phyloP scores from a whole-genome alignment of 208 protist genomes.

The Herpetomonas samuelpessoai region DNA sequence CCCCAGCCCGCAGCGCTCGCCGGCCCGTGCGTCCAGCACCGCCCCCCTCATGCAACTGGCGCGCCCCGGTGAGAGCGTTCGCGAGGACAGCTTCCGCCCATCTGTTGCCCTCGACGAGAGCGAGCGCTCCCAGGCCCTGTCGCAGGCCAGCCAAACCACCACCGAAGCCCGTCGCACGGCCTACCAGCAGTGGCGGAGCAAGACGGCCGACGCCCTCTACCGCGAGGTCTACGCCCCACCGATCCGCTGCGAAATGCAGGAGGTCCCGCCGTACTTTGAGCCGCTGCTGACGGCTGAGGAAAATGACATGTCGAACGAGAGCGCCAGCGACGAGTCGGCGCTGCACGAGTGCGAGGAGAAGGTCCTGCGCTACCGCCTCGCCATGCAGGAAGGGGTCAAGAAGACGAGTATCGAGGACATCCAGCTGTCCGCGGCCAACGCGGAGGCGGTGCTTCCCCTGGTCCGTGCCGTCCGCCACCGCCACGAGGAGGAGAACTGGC shows the following conservation, averaged over 20 bases:
- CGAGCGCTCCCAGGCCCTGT: not conserved
- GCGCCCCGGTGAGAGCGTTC: not conserved
- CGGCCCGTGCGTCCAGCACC: no score
- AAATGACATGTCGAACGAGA: constrained; percentile 1
- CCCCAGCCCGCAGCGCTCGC: not conserved
- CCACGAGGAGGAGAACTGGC: constrained; percentile 15
- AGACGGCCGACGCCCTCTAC: not conserved
- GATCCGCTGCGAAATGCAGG: constrained; percentile 6
- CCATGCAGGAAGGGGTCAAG: not conserved
- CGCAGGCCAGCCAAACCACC: not conserved
- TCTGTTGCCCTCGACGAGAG: not conserved
- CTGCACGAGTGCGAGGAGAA: not conserved
- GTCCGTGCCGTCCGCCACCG: constrained; percentile 14
- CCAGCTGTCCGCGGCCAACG: not conserved
- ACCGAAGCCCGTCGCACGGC: not conserved
- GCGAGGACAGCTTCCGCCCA: not conserved
- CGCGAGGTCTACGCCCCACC: not conserved
- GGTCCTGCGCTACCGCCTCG: not conserved
- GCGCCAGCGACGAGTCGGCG: not conserved
- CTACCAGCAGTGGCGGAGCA: not conserved
- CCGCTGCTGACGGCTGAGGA: constrained; percentile 9
- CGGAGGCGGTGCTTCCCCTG: constrained; percentile 7
- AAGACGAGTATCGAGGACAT: not conserved
- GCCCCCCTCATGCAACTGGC: no score
- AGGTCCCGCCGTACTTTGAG: constrained; percentile 8